Evolutionary conservation across 768 basidiomycete species (phyloP), one percentile per base, ranked within the genome.

Genomic region (Amanita jacksonii): DNA sequence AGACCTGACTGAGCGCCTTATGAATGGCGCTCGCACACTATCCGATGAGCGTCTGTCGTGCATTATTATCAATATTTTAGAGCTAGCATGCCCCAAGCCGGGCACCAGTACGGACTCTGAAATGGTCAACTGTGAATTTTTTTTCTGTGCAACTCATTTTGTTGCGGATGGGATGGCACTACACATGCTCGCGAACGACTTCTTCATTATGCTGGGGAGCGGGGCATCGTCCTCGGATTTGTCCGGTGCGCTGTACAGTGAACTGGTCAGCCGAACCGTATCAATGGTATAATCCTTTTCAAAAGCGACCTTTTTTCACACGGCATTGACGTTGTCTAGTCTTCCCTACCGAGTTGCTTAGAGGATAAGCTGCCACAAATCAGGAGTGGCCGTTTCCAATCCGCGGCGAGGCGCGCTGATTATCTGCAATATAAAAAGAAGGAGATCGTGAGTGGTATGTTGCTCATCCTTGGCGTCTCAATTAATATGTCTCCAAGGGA

Each of bases 151-250:
- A 3, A 76, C 83, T 5, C 89, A 92, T 57, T 90, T 83, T 58
- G 59, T 90, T 37, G 87, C 85, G 16, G 89, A 92, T 57, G 89
- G 89, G 16, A 88, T 89, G 80, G 83, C 86, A 1, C 68, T 90
- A 13, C 86, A 90, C 60, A 70, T 74, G 48, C 84, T 82, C 49
- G 85, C 83, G 19, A 86, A 87, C 57, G 84, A 89, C 51, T 79
- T 90, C 56, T 82, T 89, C 57, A 59, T 63, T n/a, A 63, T 90
- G 3, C 64, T 89, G 0, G 54, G 66, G 27, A 40, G 44, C 20
- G 33, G 38, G 8, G 31, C 30, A 18, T 38, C 37, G 22, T 9
- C 22, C 8, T 7, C 13, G 20, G 37, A 45, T 20, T 7, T 45
- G 23, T 38, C 20, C 1, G 20, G 8, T 5, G 22, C 38, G 36